Base-by-base conservation (phyloP, 116 monocot species). In the Zostera marina region DNA sequence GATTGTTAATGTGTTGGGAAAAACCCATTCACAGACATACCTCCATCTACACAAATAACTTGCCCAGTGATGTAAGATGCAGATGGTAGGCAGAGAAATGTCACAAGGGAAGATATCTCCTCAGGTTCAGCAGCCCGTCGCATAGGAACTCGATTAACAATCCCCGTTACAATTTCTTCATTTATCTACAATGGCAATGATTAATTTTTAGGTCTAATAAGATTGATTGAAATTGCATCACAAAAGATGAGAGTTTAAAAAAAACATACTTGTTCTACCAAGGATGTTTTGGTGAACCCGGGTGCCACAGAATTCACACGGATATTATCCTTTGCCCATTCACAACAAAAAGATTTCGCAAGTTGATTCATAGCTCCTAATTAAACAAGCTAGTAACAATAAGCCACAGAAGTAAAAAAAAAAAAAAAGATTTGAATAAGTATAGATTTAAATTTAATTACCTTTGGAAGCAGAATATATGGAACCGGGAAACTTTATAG, bases 61-160 rank as follows among this genome's bases (percentile, higher is more conserved):
- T 87, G 87, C 0, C 82, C 87, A 13, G 79, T 87, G 53, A 82
- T 79, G 66, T 79, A 87, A 10, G 76, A 68, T 5, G 87, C 70
- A 59, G 74, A 73, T 3, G 87, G 82, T 53, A 87, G 49, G 63
- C 87, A 87, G 17, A 87, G 71, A 46, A 79, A 87, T 2, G 76
- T 79, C 22, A 82, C 87, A 2, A 87, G 49, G 1, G 82, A 71
- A 9, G 87, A 64, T 42, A 87, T 79, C 47, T 87, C 87, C 41
- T 68, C 71, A 5, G 82, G 69, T 17, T 76, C 74, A 14, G 72
- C 87, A 17, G 76, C 58, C 17, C 82, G 73, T 1, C 58, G 52
- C 1, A 79, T 62, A 3, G 87, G 82, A 1, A 76, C 76, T 47
- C 73, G 70, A n/a, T n/a, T n/a, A n/a, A n/a, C n/a, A n/a, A n/a